phyloP scores from a whole-genome alignment of 169 alveolate genomes.

The Babesia bovis region DNA sequence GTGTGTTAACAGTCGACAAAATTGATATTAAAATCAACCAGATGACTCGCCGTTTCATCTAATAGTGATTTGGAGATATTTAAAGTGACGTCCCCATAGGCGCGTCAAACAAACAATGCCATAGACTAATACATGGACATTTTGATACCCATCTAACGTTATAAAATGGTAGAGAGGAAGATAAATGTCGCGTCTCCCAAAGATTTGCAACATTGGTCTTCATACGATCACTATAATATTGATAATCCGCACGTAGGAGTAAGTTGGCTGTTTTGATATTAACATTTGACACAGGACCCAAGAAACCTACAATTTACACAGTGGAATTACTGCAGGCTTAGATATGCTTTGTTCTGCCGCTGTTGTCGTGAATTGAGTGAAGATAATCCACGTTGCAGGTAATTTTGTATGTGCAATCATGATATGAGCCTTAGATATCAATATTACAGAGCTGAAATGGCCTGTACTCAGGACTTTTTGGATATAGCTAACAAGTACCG shows the following conservation, averaged over 20 bases:
- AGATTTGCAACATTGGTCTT: conserved; percentile 63
- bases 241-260: conserved; percentile 80
- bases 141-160: background rate
- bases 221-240: conserved; percentile 69
- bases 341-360: conserved; percentile 74
- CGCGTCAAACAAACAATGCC: background rate
- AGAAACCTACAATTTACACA: conserved; percentile 70
- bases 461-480: conserved; percentile 76
- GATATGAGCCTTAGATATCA: conserved; percentile 60
- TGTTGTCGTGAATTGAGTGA: conserved; percentile 78
- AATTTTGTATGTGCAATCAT: background rate
- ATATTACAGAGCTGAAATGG: conserved; percentile 76
- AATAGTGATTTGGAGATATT: background rate
- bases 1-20: too few relatives aligned
- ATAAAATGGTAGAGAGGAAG: conserved; percentile 10
- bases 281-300: conserved; percentile 68
- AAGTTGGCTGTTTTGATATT: background rate
- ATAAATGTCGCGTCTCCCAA: conserved; percentile 35
- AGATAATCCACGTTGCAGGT: conserved; percentile 80
- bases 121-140: background rate
- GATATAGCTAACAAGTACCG: conserved; percentile 66
- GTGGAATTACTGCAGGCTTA: conserved; percentile 66
- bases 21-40: too few relatives aligned
- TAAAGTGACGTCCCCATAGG: background rate
- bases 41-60: background rate